A percentile compares a stretch with the other conserved stretches of the same genome.
Evolutionary conservation across 139 green algal species (phyloP).

Genomic region (Picochlorum sp.): DNA sequence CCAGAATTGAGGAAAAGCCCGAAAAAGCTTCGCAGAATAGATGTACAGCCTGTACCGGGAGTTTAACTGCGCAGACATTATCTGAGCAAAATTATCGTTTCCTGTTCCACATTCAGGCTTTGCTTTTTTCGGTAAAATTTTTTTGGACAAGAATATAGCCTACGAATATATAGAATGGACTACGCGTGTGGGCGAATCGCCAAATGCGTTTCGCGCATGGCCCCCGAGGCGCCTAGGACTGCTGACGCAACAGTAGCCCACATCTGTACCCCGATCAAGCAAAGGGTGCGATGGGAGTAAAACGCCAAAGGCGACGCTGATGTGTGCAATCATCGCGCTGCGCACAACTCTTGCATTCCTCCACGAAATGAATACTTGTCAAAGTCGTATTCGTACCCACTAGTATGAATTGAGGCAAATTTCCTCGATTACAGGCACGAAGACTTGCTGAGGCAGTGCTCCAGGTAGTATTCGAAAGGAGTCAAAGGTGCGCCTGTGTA

Average conservation of each 20-base stretch:
- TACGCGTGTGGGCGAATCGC: not conserved
- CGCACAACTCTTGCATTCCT: not conserved
- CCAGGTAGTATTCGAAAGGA: not conserved
- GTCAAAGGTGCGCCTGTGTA: slow-evolving; percentile 1
- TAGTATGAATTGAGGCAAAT: not conserved
- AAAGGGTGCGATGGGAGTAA: not conserved
- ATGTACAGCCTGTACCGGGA: not conserved
- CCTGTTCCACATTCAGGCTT: not conserved
- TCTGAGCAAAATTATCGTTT: not conserved
- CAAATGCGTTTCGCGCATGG: not conserved
- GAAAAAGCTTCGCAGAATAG: not conserved
- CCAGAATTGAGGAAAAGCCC: not conserved
- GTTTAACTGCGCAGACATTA: not conserved
- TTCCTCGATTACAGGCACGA: not conserved
- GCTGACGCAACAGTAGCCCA: not conserved
- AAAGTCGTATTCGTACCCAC: not conserved
- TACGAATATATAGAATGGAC: not conserved
- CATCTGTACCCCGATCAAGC: not conserved
- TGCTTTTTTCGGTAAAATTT: not conserved
- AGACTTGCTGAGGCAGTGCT: not conserved
- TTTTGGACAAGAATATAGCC: not conserved
- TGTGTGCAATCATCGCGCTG: not conserved
- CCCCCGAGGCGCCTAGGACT: not conserved
- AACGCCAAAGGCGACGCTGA: not conserved
- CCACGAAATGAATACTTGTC: not conserved